Evolutionary conservation across 2,329 filamentous ascomycete genomes (phyloP).

Genomic region (Colletotrichum sp.): DNA sequence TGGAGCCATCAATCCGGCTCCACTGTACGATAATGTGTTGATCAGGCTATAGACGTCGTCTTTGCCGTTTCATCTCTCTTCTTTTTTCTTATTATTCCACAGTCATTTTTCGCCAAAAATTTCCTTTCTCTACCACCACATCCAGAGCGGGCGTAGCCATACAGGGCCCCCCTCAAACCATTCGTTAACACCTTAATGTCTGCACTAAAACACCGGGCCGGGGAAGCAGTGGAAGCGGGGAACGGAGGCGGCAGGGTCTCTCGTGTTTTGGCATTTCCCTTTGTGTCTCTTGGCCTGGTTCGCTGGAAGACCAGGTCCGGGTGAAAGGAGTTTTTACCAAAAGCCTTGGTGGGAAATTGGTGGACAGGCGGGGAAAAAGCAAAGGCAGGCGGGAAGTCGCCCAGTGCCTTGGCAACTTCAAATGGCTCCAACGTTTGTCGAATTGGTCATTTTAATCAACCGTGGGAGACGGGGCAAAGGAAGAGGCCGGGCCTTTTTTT

Average conservation of each 20-base stretch:
- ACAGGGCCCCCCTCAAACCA: background rate
- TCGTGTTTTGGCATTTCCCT: background rate
- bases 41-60: background rate
- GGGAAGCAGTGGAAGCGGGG: background rate
- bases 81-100: background rate
- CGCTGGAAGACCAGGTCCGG: conserved; percentile 10
- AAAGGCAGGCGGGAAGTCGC: background rate
- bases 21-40: conserved; percentile 17
- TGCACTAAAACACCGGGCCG: background rate
- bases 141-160: background rate
- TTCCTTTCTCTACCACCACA: background rate
- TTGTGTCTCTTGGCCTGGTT: background rate
- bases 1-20: background rate
- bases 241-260: background rate
- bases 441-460: background rate
- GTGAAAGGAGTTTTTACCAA: background rate
- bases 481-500: conserved; percentile 16
- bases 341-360: background rate
- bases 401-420: background rate
- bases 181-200: conserved; percentile 13
- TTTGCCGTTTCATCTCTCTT: background rate
- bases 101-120: background rate
- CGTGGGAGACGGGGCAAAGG: background rate
- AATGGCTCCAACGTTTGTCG: background rate
- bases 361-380: background rate